Percentiles rank a stretch among this genome's conserved stretches.
These are phyloP conservation scores for Aspergillus bridgeri DNA, from an alignment of 495 filamentous ascomycete species.

Conservation along the genomic window DNA sequence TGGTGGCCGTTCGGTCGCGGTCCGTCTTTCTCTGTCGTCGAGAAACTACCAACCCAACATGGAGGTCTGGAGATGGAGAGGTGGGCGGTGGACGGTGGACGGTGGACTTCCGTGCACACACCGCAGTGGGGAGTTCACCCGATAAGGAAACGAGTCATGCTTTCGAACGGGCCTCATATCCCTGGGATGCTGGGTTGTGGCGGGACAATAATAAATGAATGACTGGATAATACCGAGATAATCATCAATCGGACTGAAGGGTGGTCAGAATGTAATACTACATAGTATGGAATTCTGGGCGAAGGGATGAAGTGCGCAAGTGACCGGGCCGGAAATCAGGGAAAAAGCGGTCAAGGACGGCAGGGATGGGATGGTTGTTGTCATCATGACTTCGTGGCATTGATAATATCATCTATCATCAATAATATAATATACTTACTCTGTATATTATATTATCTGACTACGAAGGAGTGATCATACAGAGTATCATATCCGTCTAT, in stretches of 20 bases:
- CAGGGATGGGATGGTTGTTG: slow-evolving; percentile 6
- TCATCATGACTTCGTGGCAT: slow-evolving; percentile 12
- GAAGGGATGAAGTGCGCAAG: neutral
- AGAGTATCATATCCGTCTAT: too few relatives aligned
- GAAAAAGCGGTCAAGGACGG: slow-evolving; percentile 17
- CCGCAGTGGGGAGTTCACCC: neutral
- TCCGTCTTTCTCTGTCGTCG: neutral
- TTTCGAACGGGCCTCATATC: neutral
- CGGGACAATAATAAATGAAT: too few relatives aligned
- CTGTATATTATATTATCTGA: too few relatives aligned
- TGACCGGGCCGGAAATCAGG: neutral
- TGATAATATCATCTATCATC: neutral
- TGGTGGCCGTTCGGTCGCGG: neutral
- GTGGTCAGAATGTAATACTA: too few relatives aligned
- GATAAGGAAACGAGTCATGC: neutral
- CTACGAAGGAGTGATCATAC: too few relatives aligned
- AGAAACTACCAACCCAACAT: too few relatives aligned
- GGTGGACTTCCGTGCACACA: neutral
- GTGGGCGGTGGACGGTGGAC: too few relatives aligned
- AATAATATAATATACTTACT: too few relatives aligned
- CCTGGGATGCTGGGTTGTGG: neutral
- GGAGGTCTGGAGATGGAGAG: too few relatives aligned
- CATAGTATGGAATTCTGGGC: neutral
- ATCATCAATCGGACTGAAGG: too few relatives aligned
- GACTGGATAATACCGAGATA: too few relatives aligned